Evolutionary conservation across 257 asterid genomes (phyloP).

Genomic region (Schizonepeta tenuifolia): DNA sequence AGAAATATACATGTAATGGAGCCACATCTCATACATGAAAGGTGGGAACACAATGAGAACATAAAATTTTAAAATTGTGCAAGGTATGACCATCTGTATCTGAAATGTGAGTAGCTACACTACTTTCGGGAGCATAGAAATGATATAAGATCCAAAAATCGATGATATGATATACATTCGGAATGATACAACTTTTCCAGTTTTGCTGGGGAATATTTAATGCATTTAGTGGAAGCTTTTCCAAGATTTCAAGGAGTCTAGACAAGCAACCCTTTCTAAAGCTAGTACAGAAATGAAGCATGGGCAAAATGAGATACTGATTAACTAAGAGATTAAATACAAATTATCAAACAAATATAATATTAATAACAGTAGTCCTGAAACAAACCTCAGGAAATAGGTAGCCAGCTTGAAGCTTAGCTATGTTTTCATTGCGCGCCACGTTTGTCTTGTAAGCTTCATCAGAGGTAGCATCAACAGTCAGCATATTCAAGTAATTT

Average conservation of each 20-base stretch:
- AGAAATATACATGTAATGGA: not conserved
- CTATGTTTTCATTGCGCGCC: constrained; percentile 81
- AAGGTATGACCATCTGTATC: not conserved
- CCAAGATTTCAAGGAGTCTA: not conserved
- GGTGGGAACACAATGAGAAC: constrained; percentile 2
- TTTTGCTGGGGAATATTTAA: not conserved
- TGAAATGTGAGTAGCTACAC: constrained; percentile 22
- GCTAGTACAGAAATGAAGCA: not conserved
- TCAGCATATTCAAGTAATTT: constrained; percentile 26
- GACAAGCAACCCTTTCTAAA: not conserved
- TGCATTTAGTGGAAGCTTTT: not conserved
- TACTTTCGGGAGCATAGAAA: not conserved
- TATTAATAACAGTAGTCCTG: not conserved
- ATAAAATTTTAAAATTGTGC: not conserved
- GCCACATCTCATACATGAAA: not conserved
- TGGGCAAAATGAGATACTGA: not conserved
- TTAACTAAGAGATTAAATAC: constrained; percentile 24
- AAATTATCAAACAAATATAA: not conserved
- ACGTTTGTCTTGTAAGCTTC: constrained; percentile 82
- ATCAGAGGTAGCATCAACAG: constrained; percentile 34
- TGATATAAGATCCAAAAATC: not conserved
- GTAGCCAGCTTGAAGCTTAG: constrained; percentile 97
- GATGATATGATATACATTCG: not conserved
- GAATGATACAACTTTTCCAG: not conserved
- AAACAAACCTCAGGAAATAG: constrained; percentile 91